Evolutionary conservation across 495 filamentous ascomycete species (phyloP).

Genomic region (Penicillium ochrochloron): DNA sequence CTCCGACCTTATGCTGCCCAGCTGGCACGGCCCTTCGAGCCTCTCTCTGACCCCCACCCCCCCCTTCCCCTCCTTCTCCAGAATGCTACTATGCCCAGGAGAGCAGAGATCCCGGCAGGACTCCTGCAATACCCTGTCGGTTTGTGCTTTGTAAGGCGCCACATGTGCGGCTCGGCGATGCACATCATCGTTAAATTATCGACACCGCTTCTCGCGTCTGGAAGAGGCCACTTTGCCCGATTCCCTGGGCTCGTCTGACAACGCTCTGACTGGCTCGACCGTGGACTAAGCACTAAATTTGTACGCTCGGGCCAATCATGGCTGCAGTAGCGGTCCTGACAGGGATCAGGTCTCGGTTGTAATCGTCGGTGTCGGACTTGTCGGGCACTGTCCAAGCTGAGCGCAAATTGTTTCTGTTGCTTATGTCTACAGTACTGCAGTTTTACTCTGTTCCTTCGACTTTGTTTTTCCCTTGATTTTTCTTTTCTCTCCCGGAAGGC

Average conservation of each 20-base stretch:
- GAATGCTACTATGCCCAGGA: neutral
- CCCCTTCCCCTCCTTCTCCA: neutral
- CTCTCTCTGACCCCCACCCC: neutral
- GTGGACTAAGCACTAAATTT: constrained; percentile 20
- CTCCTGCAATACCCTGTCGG: neutral
- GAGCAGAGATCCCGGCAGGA: neutral
- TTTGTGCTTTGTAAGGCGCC: constrained; percentile 2
- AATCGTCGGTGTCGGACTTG: constrained; percentile 35
- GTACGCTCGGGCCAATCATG: constrained; percentile 20
- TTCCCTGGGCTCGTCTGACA: neutral
- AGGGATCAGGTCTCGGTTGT: constrained; percentile 20
- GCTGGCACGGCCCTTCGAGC: neutral
- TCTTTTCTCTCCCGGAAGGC: neutral
- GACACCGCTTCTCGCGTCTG: constrained; percentile 35
- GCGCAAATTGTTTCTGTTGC: neutral
- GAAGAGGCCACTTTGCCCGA: constrained; percentile 8
- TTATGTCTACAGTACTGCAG: neutral
- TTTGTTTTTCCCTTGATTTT: neutral
- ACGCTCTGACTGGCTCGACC: constrained; percentile 22
- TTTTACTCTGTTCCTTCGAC: neutral
- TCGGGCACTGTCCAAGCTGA: constrained; percentile 6
- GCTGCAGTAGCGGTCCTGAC: neutral
- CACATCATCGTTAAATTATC: neutral
- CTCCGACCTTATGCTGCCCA: neutral
- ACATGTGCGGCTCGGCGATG: neutral